phyloP scores from a whole-genome alignment of 106 monocot species.

The Gastrodia elata region DNA sequence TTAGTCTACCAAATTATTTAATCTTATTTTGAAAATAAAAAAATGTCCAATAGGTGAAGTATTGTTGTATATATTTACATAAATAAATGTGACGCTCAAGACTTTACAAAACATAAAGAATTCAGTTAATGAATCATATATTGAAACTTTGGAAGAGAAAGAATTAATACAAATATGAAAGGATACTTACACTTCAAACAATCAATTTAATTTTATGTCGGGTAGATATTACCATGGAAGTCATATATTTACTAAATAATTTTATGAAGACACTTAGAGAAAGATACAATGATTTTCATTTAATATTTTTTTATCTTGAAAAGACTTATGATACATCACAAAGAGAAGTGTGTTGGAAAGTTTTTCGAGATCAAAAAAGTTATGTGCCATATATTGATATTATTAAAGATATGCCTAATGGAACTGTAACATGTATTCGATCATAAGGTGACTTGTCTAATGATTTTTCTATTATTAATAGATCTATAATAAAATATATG shows the following conservation, averaged over 20 bases:
- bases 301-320: background rate
- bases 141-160: background rate
- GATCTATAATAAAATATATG: no score
- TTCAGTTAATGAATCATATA: background rate
- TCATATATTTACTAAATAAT: background rate
- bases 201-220: background rate
- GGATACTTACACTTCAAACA: background rate
- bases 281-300: background rate
- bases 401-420: background rate
- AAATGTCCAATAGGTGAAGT: background rate
- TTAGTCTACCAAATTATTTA: background rate
- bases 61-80: background rate
- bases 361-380: background rate
- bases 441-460: no score
- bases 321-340: background rate
- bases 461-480: no score
- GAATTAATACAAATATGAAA: background rate
- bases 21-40: background rate
- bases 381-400: background rate
- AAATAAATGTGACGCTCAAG: background rate
- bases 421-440: no score
- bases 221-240: background rate
- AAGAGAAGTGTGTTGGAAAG: background rate
- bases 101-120: background rate
- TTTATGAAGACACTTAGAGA: background rate